Base-by-base conservation (phyloP, 345 rosid genomes). In the Clausena lansium region DNA sequence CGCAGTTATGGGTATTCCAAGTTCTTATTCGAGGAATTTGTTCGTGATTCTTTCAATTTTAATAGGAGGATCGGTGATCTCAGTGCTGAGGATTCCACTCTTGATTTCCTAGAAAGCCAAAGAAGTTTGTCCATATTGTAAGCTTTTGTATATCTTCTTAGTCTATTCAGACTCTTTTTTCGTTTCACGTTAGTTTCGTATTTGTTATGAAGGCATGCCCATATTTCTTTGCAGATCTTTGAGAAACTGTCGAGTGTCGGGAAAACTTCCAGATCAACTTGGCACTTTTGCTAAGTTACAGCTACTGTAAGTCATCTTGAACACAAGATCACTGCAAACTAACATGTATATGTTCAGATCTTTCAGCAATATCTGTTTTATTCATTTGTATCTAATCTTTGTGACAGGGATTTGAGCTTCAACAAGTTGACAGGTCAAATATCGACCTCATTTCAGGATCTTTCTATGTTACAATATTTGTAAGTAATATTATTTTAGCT, bases 21-120 rank as follows among this genome's bases (percentile, higher is more conserved):
- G 20, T 69, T 30, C 61, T 58, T 24, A 22, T 58, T 24, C 61
- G 19, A 4, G 61, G 7, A 5, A 52, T 19, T 54, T 57, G 32
- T 72, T 50, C 73, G 64, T 59, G 24, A 36, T 39, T 33, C n/a
- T 55, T 55, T 9, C 33, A 58, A 73, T 74, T 38, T 66, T 52
- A 15, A 4, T 65, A 88, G 93, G 91, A 84, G 88, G 77, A 85
- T 89, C 25, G 91, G 91, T 4, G 88, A 89, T 77, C 85, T 89
- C 0, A 35, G 59, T 8, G 86, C 88, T 65, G 87, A 81, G 55
- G 91, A 81, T 75, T 88, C 91, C 35, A 80, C 87, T 54, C 93
- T 86, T 57, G 83, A 80, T 70, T 88, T 89, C 83, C 63, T 88
- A 74, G 67, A 73, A 55, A 77, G 70, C 59, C 91, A 83, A 73